These are phyloP conservation scores for Diaporthe aspalathi DNA, from an alignment of 2,329 filamentous ascomycete genomes.

Conservation along the genomic window DNA sequence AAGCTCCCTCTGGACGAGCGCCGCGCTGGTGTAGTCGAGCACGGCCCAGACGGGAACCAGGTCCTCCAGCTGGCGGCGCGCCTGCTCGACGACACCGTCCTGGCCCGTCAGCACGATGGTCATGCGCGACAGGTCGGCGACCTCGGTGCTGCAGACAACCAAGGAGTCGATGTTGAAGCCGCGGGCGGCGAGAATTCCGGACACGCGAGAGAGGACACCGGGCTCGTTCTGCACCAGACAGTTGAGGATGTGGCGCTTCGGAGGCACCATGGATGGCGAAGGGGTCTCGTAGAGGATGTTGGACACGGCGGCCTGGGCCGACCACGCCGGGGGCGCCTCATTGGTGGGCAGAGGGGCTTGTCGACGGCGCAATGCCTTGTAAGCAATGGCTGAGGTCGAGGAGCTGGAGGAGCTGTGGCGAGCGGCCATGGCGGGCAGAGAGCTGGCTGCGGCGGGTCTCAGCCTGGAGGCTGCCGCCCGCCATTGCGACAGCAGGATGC, in stretches of 20 bases:
- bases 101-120: slow-evolving; percentile 97
- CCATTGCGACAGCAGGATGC: slow-evolving; percentile 40
- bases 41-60: slow-evolving; percentile 98
- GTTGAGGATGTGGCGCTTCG: slow-evolving; percentile 96
- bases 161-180: slow-evolving; percentile 99
- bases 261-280: slow-evolving; percentile 81
- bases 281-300: slow-evolving; percentile 99
- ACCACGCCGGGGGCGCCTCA: slow-evolving; percentile 81
- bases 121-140: slow-evolving; percentile 97
- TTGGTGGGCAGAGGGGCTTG: slow-evolving; percentile 86
- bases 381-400: slow-evolving; percentile 93
- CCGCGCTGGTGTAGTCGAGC: slow-evolving; percentile 91
- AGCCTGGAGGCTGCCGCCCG: slow-evolving; percentile 41
- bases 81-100: slow-evolving; percentile 97
- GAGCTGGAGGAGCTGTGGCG: slow-evolving; percentile 65
- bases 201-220: slow-evolving; percentile 94
- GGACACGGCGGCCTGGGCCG: slow-evolving; percentile 93
- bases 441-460: slow-evolving; percentile 44
- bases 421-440: slow-evolving; percentile 44
- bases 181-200: slow-evolving; percentile 92
- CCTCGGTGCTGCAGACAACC: slow-evolving; percentile 97
- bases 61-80: slow-evolving; percentile 93
- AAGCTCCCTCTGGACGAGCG: slow-evolving; percentile 94
- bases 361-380: slow-evolving; percentile 95
- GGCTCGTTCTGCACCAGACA: slow-evolving; percentile 99